Base-by-base conservation (phyloP, 441 rosid species). In the Adansonia grandidieri region DNA sequence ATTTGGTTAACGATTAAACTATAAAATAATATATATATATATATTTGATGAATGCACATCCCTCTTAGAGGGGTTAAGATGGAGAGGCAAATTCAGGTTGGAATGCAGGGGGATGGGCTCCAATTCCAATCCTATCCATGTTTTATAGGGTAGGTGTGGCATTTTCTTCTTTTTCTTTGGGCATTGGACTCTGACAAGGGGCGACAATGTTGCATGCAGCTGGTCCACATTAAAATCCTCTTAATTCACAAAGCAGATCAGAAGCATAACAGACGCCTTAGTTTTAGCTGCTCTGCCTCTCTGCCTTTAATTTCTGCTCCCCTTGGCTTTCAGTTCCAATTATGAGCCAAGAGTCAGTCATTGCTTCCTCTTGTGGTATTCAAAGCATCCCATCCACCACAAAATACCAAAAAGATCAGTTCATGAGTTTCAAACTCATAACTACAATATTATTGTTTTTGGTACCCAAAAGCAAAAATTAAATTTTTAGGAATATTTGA, bases 261-360 rank as follows among this genome's bases (percentile, higher is more conserved):
- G 9, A 32, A 77, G 73, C 81, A 68, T 28, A 60, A 78, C 24
- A 32, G 20, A 22, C 84, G 84, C 74, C 81, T 62, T 54, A 9
- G 11, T 75, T 70, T 61, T 17, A 40, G 83, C 28, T 73, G 69
- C 17, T 32, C 64, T 11, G 53, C 37, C 37, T 73, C 22, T 6
- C 7, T 0, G 17, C 10, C 66, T 58, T 48, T 69, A 69, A 47
- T 69, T 22, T 74, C 51, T 71, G 61, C 15, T 3, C 1, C 45
- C 40, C 40, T 37, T 37, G 42, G 42, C 74, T 14, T 44, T 19
- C 54, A 15, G 20, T 47, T 74, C 20, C 17, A 60, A 44, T 8
- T 11, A 11, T 2, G 15, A 19, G 53, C 42, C 47, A 47, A 47
- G 54, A 24, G 37, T 19, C 58, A 22, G 28, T 48, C 10, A 44